Conservation (phyloP, 129 eudicot genomes). For the Chrysanthemum makinoi region DNA sequence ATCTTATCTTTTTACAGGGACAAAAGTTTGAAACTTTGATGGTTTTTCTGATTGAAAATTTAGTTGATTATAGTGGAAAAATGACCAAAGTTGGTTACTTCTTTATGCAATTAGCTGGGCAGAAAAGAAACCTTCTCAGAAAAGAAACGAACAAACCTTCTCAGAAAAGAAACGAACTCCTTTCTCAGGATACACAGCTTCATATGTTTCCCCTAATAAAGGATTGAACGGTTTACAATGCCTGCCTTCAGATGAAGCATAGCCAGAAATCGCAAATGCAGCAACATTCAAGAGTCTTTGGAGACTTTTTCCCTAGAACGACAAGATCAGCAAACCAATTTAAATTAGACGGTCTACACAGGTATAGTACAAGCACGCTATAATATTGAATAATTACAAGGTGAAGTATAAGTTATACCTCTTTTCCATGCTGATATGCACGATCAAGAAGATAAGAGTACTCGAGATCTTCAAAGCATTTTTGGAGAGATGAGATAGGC, state of each 20-base stretch:
- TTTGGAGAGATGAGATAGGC: slow-evolving; percentile 81
- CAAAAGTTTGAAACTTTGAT: no score
- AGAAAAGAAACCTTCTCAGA: slow-evolving; percentile 67
- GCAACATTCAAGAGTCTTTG: slow-evolving; percentile 80
- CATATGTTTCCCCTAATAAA: slow-evolving; percentile 88
- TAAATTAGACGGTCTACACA: no score
- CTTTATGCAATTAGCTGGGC: no score
- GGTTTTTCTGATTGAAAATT: no score
- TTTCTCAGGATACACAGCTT: slow-evolving; percentile 89
- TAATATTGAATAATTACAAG: slow-evolving; percentile 6
- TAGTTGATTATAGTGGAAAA: no score
- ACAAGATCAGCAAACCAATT: slow-evolving; percentile 18
- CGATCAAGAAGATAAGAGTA: slow-evolving; percentile 78
- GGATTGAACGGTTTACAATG: slow-evolving; percentile 96
- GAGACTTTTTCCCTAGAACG: slow-evolving; percentile 74
- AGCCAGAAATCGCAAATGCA: slow-evolving; percentile 91
- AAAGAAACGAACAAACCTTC: slow-evolving; percentile 81
- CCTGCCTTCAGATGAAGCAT: slow-evolving; percentile 89
- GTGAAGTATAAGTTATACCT: slow-evolving; percentile 38
- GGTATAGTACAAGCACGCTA: not conserved
- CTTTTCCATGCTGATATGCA: slow-evolving; percentile 81
- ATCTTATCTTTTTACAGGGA: no score
- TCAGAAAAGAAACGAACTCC: slow-evolving; percentile 89
- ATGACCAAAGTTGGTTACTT: no score
- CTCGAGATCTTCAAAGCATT: slow-evolving; percentile 82